These are phyloP conservation scores for Aspergillus asperescens DNA, from an alignment of 495 filamentous ascomycete species.

Conservation along the genomic window DNA sequence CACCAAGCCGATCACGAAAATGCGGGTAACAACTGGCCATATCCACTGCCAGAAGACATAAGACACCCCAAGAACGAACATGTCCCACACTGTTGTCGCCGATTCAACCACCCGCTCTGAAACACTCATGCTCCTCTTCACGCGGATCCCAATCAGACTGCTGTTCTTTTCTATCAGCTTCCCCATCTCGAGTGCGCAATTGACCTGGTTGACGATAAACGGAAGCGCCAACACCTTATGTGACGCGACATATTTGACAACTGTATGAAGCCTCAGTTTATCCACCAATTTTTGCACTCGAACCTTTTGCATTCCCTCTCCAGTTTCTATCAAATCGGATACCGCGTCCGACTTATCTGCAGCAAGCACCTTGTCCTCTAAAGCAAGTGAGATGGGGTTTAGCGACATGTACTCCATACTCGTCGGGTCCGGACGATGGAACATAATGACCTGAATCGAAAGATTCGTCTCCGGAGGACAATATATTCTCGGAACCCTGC, in stretches of 20 bases:
- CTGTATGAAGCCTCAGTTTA: slow-evolving; percentile 83
- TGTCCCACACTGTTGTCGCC: slow-evolving; percentile 75
- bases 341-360: slow-evolving; percentile 25
- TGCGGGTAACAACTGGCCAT: slow-evolving; percentile 66
- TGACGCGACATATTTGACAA: slow-evolving; percentile 67
- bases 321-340: slow-evolving; percentile 32
- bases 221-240: slow-evolving; percentile 76
- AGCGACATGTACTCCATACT: slow-evolving; percentile 97
- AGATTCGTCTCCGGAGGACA: slow-evolving; percentile 56
- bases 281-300: slow-evolving; percentile 64
- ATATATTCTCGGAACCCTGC: slow-evolving; percentile 62
- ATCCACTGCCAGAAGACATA: slow-evolving; percentile 70
- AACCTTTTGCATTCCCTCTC: slow-evolving; percentile 60
- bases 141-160: slow-evolving; percentile 69
- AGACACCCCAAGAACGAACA: slow-evolving; percentile 61
- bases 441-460: slow-evolving; percentile 82
- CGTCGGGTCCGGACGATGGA: slow-evolving; percentile 75
- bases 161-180: slow-evolving; percentile 82
- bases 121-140: slow-evolving; percentile 82
- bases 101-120: slow-evolving; percentile 94
- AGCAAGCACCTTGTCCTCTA: slow-evolving; percentile 64
- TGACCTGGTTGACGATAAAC: slow-evolving; percentile 88
- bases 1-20: slow-evolving; percentile 73
- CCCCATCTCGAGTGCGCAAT: slow-evolving; percentile 88
- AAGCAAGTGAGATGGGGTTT: slow-evolving; percentile 77